Base-by-base conservation (phyloP, 345 rosid species). In the Dipteronia sinensis region DNA sequence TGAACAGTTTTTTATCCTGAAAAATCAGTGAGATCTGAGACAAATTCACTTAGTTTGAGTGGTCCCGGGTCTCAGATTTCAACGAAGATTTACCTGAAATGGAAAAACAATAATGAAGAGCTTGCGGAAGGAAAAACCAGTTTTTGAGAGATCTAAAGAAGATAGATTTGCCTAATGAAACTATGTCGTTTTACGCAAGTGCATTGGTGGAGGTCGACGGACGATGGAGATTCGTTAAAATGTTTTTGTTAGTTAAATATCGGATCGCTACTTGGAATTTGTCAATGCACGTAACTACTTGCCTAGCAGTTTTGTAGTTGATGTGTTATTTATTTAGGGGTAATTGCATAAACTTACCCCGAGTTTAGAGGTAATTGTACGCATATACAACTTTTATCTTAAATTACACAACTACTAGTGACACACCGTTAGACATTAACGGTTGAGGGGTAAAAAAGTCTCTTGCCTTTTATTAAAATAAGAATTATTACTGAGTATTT, bases 191-290 rank as follows among this genome's bases (percentile, higher is more conserved):
- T 59, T 59, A 22, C 25, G 7, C 58, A 53, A 16, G n/a, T 49
- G 55, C 55, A 15, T 15, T 15, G 17, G 13, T 15, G 17, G 13
- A 49, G 27, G 64, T 20, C 7, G 13, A n/a, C 10, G 46, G 46
- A 42, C 46, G 10, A 42, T 58, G 3, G 9, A 58, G 63, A 58
- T n/a, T 2, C 63, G 64, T 59, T 7, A 10, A 46, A n/a, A n/a
- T 59, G 64, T 59, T 59, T 9, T 20, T 59, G 64, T 59, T 8
- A 59, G 27, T 59, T 59, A 59, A 59, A 59, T n/a, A 59, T n/a
- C 64, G 64, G 63, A 59, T 59, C 64, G 2, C 64, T 56, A 22
- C 62, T 56, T 59, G 64, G 64, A 59, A 59, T 59, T 59, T 59
- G 64, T 59, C 64, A 56, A 11, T 56, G 62, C 62, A 16, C 23